Base-by-base conservation (phyloP, 1,139 yeast species). In the Candida smagusa region DNA sequence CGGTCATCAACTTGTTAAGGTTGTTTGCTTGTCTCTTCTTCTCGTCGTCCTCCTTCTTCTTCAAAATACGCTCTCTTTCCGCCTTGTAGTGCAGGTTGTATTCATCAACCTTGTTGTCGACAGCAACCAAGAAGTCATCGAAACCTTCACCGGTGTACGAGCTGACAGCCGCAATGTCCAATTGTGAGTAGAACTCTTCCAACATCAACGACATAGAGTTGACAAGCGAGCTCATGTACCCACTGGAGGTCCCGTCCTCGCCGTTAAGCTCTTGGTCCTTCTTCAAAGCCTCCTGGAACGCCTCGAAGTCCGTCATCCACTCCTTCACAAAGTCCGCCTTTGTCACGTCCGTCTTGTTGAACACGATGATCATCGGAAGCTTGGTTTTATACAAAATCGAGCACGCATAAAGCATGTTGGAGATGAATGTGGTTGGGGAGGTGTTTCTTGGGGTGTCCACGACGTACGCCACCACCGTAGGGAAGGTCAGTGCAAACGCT, bases 261-360 rank as follows among this genome's bases (percentile, higher is more conserved):
- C 81, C 85, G 48, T 79, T 81, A 40, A 78, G 61, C 32, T 84
- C 82, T 37, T 68, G 65, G 53, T 83, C 84, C 28, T 72, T 70
- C 48, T 74, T 72, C 43, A 90, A 67, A 1, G 95, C 95, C 28
- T 64, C 67, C 60, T 92, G 98, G 68, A 94, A 94, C 12, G 79
- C 72, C 60, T 92, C 97, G 61, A 94, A 94, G 61, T 94, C 98
- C 3, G 83, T 77, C 97, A 94, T 89, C 99, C 99, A 94, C 48
- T 88, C 95, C 56, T 81, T 83, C 22, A 96, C 97, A 63, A 89
- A 89, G 37, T 77, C 81, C 0, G 95, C 88, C 43, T 82, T 81
- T 50, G 83, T 72, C 7, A 85, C 90, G 61, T 94, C 99, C 2
- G 94, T 87, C 65, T 94, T 94, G 65, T 94, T 94, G 69, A 92